Percentiles rank a stretch among this genome's conserved stretches.
Evolutionary conservation across 345 rosid species (phyloP).

Genomic region (Melaleuca quinquenervia): DNA sequence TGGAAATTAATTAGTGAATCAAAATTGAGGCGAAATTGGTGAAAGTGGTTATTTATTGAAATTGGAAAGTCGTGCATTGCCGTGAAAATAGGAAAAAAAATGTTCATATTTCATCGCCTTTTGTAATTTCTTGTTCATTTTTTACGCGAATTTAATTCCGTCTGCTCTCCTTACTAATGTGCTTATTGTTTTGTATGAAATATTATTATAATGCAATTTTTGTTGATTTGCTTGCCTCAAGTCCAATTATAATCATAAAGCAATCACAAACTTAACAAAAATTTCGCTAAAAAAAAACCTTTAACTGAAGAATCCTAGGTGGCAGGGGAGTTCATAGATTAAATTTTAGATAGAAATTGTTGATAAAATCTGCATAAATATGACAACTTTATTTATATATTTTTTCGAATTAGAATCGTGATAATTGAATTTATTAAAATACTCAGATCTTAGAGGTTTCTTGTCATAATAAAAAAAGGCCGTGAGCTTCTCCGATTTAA

Average conservation of each 20-base stretch:
- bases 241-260: not conserved
- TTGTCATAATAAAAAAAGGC: no score
- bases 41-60: not conserved
- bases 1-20: no score
- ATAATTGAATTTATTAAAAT: no score
- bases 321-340: not conserved
- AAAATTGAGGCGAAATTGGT: not conserved
- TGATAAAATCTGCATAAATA: no score
- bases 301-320: not conserved
- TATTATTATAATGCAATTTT: fast-evolving
- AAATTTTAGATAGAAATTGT: no score
- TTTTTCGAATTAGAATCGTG: not conserved
- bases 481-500: not conserved
- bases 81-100: not conserved
- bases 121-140: not conserved
- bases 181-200: not conserved
- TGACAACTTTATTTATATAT: not conserved
- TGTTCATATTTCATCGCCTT: not conserved
- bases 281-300: no score
- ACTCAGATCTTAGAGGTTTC: not conserved
- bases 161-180: not conserved
- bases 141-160: not conserved
- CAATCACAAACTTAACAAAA: no score
- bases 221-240: not conserved
- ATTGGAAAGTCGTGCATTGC: not conserved